Evolutionary conservation across 768 basidiomycete genomes (phyloP), one percentile per base, ranked within the genome.

Genomic region (Termitomyces sp.): DNA sequence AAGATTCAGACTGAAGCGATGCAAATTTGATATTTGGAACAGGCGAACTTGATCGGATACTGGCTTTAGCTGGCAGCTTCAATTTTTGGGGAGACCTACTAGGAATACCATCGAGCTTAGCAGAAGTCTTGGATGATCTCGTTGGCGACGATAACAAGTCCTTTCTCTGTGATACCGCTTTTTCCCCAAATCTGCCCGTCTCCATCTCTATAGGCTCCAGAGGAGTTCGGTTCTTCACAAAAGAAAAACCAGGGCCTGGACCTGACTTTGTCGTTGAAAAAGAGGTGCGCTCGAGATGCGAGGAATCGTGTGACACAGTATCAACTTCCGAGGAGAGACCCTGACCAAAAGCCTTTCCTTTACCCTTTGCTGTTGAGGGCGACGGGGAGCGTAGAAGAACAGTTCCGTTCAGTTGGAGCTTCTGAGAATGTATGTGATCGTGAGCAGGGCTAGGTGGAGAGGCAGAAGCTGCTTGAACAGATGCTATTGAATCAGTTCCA

Each of bases 131-230:
- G 55, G 75, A 64, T 12, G 67, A 65, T 50, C 71, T 59, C 63
- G 66, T 63, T 20, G 73, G 73, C 2, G 77, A 67, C 4, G 75
- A 67, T 15, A 15, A 20, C 68, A 68, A 4, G 65, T 63, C 63
- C 39, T 56, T 60, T 53, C 59, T 63, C 48, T 64, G 66, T 3
- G 60, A 58, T 68, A n/a, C n/a, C 13, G 52, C 33, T 3, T 46
- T 36, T 38, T 46, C 18, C 40, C 60, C 60, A 2, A 70, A 70
- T 7, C 35, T 54, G 16, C 72, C 71, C 28, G 64, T 60, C 42
- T 79, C 76, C 1, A 76, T 58, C 57, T 81, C 77, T 16, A 82
- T 68, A 1, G 80, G 76, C 39, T 80, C 75, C 22, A 83, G 73
- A 42, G 64, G 28, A 60, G 58, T 66, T 55, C 67, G 70, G 39